Evolutionary conservation across 495 filamentous ascomycete genomes (phyloP).

Genomic region (Mycothermus thermophilus): DNA sequence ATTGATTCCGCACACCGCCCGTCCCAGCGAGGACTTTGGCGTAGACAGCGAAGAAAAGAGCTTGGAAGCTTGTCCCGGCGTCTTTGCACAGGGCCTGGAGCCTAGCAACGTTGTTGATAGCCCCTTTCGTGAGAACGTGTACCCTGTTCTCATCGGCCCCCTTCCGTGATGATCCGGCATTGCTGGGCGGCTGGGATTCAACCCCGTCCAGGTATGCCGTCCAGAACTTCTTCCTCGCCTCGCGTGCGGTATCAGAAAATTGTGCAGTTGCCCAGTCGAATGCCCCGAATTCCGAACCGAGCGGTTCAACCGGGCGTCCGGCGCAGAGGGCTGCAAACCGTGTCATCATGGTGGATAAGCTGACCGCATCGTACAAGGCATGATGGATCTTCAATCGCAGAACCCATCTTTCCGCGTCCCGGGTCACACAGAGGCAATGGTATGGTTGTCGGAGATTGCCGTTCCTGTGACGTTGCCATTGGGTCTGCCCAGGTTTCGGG

Average conservation of each 20-base stretch:
- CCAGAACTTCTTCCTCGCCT: conserved; percentile 37
- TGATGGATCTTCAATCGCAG: conserved; percentile 49
- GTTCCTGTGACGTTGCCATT: conserved; percentile 5
- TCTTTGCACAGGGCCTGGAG: conserved; percentile 9
- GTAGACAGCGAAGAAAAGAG: conserved; percentile 31
- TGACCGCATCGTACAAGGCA: conserved; percentile 65
- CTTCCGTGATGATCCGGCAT: too few relatives aligned
- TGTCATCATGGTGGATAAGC: conserved; percentile 40
- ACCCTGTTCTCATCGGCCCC: too few relatives aligned
- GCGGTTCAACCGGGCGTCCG: too few relatives aligned
- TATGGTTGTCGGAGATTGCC: conserved; percentile 2
- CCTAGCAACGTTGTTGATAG: too few relatives aligned
- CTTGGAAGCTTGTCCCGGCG: conserved; percentile 25
- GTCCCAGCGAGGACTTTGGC: conserved; percentile 11
- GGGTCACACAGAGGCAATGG: not conserved
- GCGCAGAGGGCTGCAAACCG: conserved; percentile 16
- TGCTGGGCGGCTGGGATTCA: too few relatives aligned
- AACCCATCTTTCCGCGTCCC: conserved; percentile 5
- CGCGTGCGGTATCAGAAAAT: conserved; percentile 1
- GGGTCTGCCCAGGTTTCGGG: not conserved
- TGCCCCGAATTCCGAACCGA: too few relatives aligned
- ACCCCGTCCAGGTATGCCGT: conserved; percentile 31
- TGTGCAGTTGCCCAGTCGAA: conserved; percentile 1
- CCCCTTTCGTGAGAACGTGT: too few relatives aligned
- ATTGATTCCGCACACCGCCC: not conserved